These are phyloP conservation scores for Coprinopsis strossmayeri DNA, from an alignment of 768 basidiomycete species.

Conservation along the genomic window DNA sequence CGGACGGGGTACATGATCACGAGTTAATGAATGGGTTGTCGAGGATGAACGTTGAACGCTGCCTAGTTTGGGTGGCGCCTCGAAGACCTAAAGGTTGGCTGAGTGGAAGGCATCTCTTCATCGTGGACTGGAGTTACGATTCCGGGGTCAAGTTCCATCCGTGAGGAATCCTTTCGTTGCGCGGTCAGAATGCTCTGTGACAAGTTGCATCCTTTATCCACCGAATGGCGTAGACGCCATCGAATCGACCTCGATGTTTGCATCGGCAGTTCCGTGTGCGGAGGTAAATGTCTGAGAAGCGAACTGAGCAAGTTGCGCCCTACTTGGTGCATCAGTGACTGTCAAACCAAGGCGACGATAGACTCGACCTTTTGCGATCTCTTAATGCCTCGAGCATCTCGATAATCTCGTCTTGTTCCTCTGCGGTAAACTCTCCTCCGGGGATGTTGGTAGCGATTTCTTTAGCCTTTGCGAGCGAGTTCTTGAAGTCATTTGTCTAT, in stretches of 20 bases:
- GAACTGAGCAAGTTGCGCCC: constrained; percentile 51
- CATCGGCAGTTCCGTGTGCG: constrained; percentile 18
- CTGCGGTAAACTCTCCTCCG: constrained; percentile 63
- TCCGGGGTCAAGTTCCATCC: too few species aligned
- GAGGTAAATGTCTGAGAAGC: constrained; percentile 32
- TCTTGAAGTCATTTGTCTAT: constrained; percentile 71
- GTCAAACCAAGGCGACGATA: constrained; percentile 1
- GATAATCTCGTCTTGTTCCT: constrained; percentile 69
- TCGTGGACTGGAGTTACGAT: too few species aligned
- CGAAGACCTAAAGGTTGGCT: too few species aligned
- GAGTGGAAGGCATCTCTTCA: too few species aligned
- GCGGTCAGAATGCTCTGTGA: too few species aligned
- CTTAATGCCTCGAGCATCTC: constrained; percentile 57
- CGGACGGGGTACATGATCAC: too few species aligned
- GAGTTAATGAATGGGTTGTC: too few species aligned
- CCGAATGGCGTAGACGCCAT: constrained; percentile 65
- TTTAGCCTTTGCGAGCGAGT: constrained; percentile 49
- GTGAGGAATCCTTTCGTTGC: too few species aligned
- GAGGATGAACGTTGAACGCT: too few species aligned
- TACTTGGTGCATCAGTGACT: constrained; percentile 17
- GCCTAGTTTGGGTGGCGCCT: too few species aligned
- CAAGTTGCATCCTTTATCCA: too few species aligned
- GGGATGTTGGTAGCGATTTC: constrained; percentile 52
- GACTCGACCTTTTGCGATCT: constrained; percentile 59
- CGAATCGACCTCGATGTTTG: constrained; percentile 66